Evolutionary conservation across 2,329 filamentous ascomycete genomes (phyloP), one percentile per base, ranked within the genome.

Genomic region (Fusarium sp.): DNA sequence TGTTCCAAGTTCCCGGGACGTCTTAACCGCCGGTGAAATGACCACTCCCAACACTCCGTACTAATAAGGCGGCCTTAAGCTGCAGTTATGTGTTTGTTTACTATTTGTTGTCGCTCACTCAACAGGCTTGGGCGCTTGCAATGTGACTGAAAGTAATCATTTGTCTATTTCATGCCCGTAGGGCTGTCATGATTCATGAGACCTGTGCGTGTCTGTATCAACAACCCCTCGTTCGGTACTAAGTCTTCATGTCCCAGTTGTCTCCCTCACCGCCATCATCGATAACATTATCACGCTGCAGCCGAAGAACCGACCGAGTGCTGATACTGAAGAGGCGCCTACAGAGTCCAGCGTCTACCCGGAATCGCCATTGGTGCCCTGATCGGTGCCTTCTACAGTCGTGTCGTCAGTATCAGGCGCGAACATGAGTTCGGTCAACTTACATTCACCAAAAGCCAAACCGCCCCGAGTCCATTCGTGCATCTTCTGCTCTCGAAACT

Each of bases 401-500:
- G 33, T 8, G 24, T 50, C 47, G 33, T 72, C 17, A 74, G 57
- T 37, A 39, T 46, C 22, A n/a, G 17, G 28, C 20, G 32, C 40
- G 41, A 43, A 26, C 15, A 52, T 47, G 24, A 5, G 35, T 40
- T 40, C 35, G 37, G 26, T 46, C 28, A 39, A 44, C 53, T 74
- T 52, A 81, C 82, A 79, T 26, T 82, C 61, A 13, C 67, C 79
- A 63, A 84, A 83, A 11, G 77, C 76, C 67, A 82, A 83, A 50
- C 83, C 83, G 30, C 81, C 82, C n/a, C 85, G 78, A 7, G 84
- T 84, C 86, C 86, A 89, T 5, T 74, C 58, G 56, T 76, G 76
- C 80, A 89, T 80, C 82, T 94, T 97, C 65, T 96, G 90, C 72
- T 84, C 83, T 64, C 90, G 88, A 76, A 97, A 98, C 66, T 92